Evolutionary conservation across 148 eudicot species (phyloP), one percentile per base, ranked within the genome.

Genomic region (Vaccinium macrocarpon): DNA sequence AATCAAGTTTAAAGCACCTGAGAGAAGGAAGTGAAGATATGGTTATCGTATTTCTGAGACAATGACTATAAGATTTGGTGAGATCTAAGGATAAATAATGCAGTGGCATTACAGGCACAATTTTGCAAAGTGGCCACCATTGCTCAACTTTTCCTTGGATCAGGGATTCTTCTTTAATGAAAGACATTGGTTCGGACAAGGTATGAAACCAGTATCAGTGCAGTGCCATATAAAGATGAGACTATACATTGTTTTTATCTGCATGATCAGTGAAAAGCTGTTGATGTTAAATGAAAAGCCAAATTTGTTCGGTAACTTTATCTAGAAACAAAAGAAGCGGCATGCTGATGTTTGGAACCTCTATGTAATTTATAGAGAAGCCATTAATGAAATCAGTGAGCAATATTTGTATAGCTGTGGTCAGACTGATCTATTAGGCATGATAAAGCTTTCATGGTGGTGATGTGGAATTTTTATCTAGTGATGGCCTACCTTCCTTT

Each of bases 371-470:
- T 55, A 8, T 3, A 29, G 16, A 79, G 81, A 29, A 32, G 49
- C 49, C 15, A 18, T 35, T 32, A 38, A 74, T 53, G 81, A 55
- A 27, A 35, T 32, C 64, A 51, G 55, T 78, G 81, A 55, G 49
- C 29, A 79, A 16, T 56, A 79, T 79, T 25, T 14, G 21, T 27
- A 79, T 5, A 15, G 21, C n/a, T 53, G 6, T 53, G 55, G 38
- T 15, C 46, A 78, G 57, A 51, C 35, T 53, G 46, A 78, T 16
- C n/a, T 53, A 14, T 8, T 52, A 25, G 19, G 35, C 23, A 78
- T 25, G 62, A 18, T 49, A 52, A 79, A 55, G 49, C 81, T 29
- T 18, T 79, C 49, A 32, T 79, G 81, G 81, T 8, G 19, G 66
- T 16, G 48, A 11, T 16, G 50, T 29, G 48, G 48, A 51, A 14